Evolutionary conservation across 176 grass and related monocot species (phyloP).

Genomic region (Aechmea fasciata): DNA sequence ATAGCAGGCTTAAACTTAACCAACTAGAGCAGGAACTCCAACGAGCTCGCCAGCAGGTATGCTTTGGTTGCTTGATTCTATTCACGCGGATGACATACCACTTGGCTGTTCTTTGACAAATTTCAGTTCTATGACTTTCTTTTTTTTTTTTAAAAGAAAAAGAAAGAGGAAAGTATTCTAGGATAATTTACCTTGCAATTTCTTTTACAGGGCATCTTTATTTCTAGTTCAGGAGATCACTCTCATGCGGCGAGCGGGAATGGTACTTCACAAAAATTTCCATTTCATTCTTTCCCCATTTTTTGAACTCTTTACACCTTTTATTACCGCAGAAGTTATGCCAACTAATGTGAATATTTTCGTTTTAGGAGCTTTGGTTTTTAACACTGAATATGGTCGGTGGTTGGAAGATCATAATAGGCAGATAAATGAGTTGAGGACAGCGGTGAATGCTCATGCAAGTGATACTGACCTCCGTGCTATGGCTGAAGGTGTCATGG

Average conservation of each 20-base stretch:
- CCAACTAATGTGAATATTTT: constrained; percentile 9
- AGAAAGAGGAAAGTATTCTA: not conserved
- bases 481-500: constrained; percentile 72
- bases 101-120: not conserved
- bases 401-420: constrained; percentile 92
- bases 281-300: constrained; percentile 11
- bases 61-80: constrained; percentile 9
- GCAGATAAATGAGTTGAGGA: constrained; percentile 85
- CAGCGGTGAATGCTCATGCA: constrained; percentile 90
- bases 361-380: constrained; percentile 67
- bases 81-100: not conserved
- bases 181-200: not conserved
- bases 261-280: constrained; percentile 27
- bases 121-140: too few relatives aligned
- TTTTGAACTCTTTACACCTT: not conserved
- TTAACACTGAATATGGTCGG: constrained; percentile 79
- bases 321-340: constrained; percentile 10
- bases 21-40: constrained; percentile 98
- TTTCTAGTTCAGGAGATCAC: constrained; percentile 87
- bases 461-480: constrained; percentile 67
- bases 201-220: constrained; percentile 69
- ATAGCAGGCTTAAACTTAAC: constrained; percentile 95
- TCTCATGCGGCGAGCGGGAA: constrained; percentile 73
- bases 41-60: constrained; percentile 87
- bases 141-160: too few relatives aligned